Base-by-base conservation (phyloP, 1,284 basidiomycete genomes). In the Melampsora larici-populina region DNA sequence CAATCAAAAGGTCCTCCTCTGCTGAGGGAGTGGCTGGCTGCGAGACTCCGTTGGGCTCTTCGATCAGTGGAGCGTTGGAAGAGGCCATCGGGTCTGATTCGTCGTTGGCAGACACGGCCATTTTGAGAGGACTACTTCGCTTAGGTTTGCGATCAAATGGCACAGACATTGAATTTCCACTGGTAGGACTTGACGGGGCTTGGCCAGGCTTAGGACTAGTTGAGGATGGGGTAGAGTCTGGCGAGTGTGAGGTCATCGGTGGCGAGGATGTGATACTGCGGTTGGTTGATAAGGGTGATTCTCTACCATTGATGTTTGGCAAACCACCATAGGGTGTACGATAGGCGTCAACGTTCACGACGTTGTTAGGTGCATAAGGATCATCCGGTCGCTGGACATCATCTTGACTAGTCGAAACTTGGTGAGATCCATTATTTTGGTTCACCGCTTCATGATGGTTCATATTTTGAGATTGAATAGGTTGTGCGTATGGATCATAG, bases 41-140 rank as follows among this genome's bases (percentile, higher is more conserved):
- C 1, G 31, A 6, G 29, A 31, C 33, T 31, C 24, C 62, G 31
- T 64, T 33, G 29, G 24, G 26, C 17, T 31, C 33, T 31, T 33
- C 26, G 18, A 26, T 33, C n/a, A 64, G 26, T 26, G 18, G 62
- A 33, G n/a, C 29, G 24, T 24, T 64, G 21, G 29, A 64, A 64
- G 62, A 21, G 11, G 24, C 9, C 51, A 26, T 55, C 7, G 15
- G 6, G 8, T 67, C 65, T n/a, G 29, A 24, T 43, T 55, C 62
- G 36, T 74, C 71, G 13, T 68, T 31, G 11, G 58, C 65, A 29
- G 55, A 13, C 17, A 75, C 49, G 17, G 73, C 49, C 64, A 58
- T 75, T 51, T 68, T 75, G 48, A 75, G 65, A 48, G 73, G 73
- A 43, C 73, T 75, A 36, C 51, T 40, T 33, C 33, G n/a, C 43